Evolutionary conservation across 2,329 filamentous ascomycete species (phyloP).

Genomic region (Trichoderma arundinaceum): DNA sequence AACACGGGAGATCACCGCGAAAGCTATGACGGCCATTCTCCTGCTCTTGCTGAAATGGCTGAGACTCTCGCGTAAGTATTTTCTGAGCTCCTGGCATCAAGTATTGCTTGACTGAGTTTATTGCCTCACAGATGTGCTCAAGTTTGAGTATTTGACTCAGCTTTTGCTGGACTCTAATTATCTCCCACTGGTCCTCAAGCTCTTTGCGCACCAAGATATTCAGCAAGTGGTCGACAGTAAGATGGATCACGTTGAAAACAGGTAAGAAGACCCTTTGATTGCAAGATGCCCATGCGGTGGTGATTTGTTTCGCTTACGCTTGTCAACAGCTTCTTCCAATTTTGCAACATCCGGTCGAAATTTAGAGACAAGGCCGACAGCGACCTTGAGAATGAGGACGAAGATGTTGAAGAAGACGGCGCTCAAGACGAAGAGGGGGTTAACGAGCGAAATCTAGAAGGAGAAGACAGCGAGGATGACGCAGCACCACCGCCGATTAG

Average conservation of each 20-base stretch:
- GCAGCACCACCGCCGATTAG: conserved; percentile 84
- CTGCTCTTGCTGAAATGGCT: conserved; percentile 95
- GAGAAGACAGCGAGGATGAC: conserved; percentile 71
- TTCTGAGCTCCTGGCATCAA: neutral
- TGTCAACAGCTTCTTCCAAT: conserved; percentile 79
- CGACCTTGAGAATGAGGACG: conserved; percentile 39
- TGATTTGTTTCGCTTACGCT: neutral
- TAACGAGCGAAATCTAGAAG: conserved; percentile 41
- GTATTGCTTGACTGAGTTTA: neutral
- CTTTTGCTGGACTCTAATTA: conserved; percentile 94
- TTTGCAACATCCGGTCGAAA: conserved; percentile 75
- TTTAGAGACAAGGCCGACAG: conserved; percentile 45
- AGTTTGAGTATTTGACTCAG: conserved; percentile 95
- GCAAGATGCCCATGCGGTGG: neutral
- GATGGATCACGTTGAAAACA: conserved; percentile 80
- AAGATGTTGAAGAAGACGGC: conserved; percentile 34
- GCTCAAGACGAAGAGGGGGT: conserved; percentile 42
- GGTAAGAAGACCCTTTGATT: conserved; percentile 55
- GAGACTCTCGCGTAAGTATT: conserved; percentile 80
- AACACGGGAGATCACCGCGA: conserved; percentile 84
- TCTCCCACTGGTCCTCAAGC: conserved; percentile 86
- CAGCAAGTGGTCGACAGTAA: conserved; percentile 87
- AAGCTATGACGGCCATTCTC: conserved; percentile 88
- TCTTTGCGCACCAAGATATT: conserved; percentile 92
- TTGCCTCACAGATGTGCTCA: conserved; percentile 73